Evolutionary conservation across 768 basidiomycete species (phyloP).

Genomic region (Rickenella mellea): DNA sequence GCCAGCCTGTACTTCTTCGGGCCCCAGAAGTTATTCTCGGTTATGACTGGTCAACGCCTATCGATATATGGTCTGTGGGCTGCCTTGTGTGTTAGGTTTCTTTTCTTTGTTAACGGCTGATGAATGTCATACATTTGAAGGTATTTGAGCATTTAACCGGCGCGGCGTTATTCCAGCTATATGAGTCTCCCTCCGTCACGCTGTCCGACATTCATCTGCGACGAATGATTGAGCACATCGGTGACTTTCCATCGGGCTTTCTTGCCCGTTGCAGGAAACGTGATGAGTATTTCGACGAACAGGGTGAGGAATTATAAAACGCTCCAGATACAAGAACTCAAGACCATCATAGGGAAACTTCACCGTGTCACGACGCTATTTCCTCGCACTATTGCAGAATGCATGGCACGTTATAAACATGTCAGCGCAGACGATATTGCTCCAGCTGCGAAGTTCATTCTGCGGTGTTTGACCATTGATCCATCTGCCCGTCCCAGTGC

Average conservation of each 20-base stretch:
- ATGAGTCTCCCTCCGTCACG: neutral
- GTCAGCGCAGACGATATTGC: no score
- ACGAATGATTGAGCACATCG: conserved; percentile 4
- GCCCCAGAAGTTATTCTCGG: conserved; percentile 9
- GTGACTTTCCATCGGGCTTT: conserved; percentile 2
- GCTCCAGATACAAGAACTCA: no score
- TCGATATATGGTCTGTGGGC: conserved; percentile 10
- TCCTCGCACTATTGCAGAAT: no score
- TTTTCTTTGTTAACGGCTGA: neutral
- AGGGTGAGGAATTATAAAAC: no score
- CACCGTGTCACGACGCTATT: no score
- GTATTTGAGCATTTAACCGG: conserved; percentile 5
- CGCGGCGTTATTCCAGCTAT: neutral
- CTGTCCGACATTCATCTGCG: conserved; percentile 1
- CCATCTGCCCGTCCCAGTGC: no score
- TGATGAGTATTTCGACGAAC: conserved; percentile 1
- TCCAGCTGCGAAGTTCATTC: no score
- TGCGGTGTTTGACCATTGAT: no score
- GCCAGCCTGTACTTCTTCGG: neutral
- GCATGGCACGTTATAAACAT: no score
- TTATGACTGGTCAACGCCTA: conserved; percentile 3
- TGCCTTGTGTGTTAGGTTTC: conserved; percentile 12
- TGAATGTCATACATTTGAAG: no score
- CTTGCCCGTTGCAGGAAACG: neutral
- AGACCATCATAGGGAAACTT: no score